phyloP scores from a whole-genome alignment of 2,329 filamentous ascomycete species.

The Penicillium griseofulvum region DNA sequence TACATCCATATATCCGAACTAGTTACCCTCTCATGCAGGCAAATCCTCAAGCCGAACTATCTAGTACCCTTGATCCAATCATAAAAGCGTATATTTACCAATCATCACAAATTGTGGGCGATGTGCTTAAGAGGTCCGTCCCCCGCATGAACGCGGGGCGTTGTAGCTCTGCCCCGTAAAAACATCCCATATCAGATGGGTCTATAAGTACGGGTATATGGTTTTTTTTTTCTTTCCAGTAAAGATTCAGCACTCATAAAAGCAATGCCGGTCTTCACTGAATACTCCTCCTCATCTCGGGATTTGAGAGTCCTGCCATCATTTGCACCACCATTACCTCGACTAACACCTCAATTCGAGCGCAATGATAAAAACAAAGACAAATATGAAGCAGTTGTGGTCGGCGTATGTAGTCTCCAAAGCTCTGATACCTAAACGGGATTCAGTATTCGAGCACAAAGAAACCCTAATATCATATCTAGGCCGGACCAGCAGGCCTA shows the following conservation, averaged over 20 bases:
- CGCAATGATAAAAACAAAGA: constrained; percentile 16
- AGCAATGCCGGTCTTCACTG: constrained; percentile 40
- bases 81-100: neutral
- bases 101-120: neutral
- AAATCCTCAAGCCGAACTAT: neutral
- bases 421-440: neutral
- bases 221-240: neutral
- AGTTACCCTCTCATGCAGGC: neutral
- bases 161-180: neutral
- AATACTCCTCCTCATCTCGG: constrained; percentile 33
- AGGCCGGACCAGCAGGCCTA: constrained; percentile 44
- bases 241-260: neutral
- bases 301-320: constrained; percentile 39
- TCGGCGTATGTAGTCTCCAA: constrained; percentile 24
- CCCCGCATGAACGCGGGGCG: neutral
- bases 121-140: neutral
- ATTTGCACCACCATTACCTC: constrained; percentile 37
- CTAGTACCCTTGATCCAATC: neutral
- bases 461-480: neutral
- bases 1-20: neutral
- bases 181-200: neutral
- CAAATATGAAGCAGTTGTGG: constrained; percentile 43
- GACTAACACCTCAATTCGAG: constrained; percentile 26
- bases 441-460: neutral
- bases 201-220: neutral